Percentiles rank a stretch among this genome's conserved stretches.
Conservation (phyloP, 208 protist species). For the Wallacemonas sp. region DNA sequence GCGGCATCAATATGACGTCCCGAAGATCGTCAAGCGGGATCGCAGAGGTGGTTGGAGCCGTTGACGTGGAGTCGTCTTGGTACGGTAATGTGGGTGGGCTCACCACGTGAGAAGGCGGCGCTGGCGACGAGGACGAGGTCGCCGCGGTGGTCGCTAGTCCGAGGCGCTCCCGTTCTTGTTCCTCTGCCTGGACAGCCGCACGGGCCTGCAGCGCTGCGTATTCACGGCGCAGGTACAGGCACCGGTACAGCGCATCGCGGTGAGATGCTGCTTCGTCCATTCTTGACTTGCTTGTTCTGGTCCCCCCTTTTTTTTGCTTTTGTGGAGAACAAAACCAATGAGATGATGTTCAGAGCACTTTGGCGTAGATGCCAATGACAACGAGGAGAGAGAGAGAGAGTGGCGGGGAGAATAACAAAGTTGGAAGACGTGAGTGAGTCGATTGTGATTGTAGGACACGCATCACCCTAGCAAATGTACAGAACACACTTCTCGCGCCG, state of each 20-base stretch:
- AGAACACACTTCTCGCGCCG: no score
- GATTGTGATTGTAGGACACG: no score
- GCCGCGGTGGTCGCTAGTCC: background rate
- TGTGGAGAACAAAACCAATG: no score
- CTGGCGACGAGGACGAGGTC: background rate
- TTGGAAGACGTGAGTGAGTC: background rate
- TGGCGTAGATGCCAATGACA: no score
- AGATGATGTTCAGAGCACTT: no score
- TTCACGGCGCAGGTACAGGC: conserved; percentile 65
- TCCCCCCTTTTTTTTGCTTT: no score
- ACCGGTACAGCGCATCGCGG: conserved; percentile 49
- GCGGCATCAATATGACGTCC: conserved; percentile 31
- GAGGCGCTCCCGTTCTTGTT: conserved; percentile 2
- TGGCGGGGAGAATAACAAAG: background rate
- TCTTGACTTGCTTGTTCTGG: no score
- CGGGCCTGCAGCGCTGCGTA: conserved; percentile 25
- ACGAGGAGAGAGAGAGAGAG: background rate
- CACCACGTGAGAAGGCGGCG: background rate
- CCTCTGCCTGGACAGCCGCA: background rate
- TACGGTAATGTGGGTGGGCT: no score
- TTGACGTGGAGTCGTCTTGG: no score
- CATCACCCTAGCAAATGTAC: no score
- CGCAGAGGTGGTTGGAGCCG: background rate
- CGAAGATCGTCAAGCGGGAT: conserved; percentile 22
- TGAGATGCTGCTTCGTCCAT: no score